These are phyloP conservation scores for Corylus avellana DNA, from an alignment of 306 rosid genomes.

Conservation along the genomic window DNA sequence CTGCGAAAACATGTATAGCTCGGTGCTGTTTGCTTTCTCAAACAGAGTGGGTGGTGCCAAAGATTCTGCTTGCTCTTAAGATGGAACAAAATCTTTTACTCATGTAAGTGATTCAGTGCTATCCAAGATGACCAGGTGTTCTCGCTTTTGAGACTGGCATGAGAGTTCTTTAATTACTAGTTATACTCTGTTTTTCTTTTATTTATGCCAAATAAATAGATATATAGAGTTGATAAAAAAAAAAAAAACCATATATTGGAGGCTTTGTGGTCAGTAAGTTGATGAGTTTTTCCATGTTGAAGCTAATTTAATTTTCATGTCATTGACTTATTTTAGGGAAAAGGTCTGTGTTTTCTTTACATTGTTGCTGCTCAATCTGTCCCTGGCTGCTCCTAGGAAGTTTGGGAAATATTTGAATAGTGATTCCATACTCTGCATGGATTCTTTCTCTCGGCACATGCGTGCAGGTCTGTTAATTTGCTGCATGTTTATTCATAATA, in stretches of 20 bases:
- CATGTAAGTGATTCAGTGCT: slow-evolving; percentile 43
- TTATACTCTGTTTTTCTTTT: neutral
- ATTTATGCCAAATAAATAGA: neutral
- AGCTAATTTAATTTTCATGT: slow-evolving; percentile 18
- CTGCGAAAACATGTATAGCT: slow-evolving; percentile 51
- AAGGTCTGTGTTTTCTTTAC: slow-evolving; percentile 64
- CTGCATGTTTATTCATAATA: slow-evolving; percentile 1
- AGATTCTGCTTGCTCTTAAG: slow-evolving; percentile 55
- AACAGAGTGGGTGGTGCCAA: slow-evolving; percentile 58
- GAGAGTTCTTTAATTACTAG: slow-evolving; percentile 16
- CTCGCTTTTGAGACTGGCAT: neutral
- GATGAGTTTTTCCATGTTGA: neutral
- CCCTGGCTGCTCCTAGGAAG: slow-evolving; percentile 36
- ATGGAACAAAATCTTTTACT: slow-evolving; percentile 58
- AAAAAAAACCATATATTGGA: neutral
- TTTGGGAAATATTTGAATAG: slow-evolving; percentile 51
- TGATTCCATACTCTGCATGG: slow-evolving; percentile 46
- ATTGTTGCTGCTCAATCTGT: slow-evolving; percentile 62
- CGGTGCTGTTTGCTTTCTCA: slow-evolving; percentile 49
- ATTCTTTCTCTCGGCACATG: slow-evolving; percentile 56
- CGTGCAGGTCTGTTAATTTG: slow-evolving; percentile 48
- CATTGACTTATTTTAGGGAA: slow-evolving; percentile 55
- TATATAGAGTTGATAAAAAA: slow-evolving; percentile 7
- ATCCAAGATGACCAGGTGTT: slow-evolving; percentile 13
- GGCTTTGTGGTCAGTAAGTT: neutral